Evolutionary conservation across 2,329 filamentous ascomycete species (phyloP), one percentile per base, ranked within the genome.

Genomic region (Hypoxylon sp.): DNA sequence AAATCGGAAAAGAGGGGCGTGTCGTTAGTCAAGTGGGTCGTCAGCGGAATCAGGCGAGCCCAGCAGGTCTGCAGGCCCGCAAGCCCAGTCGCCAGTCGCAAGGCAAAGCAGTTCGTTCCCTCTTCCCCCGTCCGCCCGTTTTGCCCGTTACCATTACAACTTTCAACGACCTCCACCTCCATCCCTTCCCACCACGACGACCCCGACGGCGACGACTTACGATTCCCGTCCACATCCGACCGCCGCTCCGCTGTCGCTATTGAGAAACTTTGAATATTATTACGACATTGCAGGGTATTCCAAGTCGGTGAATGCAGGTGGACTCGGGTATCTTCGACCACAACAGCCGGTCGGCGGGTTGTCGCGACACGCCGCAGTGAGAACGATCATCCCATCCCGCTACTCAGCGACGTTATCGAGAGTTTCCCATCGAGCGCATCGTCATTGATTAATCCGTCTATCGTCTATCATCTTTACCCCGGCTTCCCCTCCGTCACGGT

Each of bases 281-380:
- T 17, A 57, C 58, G 55, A 63, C n/a, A 10, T 47, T 55, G 20
- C 34, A 41, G 49, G 39, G 56, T 52, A 39, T 44, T 64, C 63
- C 46, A 43, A 44, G 54, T 61, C 56, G 64, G 67, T 77, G 74
- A 71, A 78, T 78, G 77, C 71, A 72, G 74, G 71, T 72, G 71
- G 69, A 70, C 70, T 72, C 68, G 73, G 76, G 67, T 56, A 56
- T 61, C 66, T 74, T 73, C 68, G 70, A 74, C 73, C 70, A 73
- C 67, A 72, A 73, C 73, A 75, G 70, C 73, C 75, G 76, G 74
- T 77, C 77, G 74, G 75, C 74, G 71, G 72, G 74, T 73, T 76
- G 73, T 74, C 75, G 77, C 75, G 73, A 75, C 74, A 77, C 72
- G 74, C 74, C 77, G 73, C 71, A 68, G 57, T 72, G 69, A 72